phyloP scores from a whole-genome alignment of 2,329 filamentous ascomycete species.

The Fusarium sororula region DNA sequence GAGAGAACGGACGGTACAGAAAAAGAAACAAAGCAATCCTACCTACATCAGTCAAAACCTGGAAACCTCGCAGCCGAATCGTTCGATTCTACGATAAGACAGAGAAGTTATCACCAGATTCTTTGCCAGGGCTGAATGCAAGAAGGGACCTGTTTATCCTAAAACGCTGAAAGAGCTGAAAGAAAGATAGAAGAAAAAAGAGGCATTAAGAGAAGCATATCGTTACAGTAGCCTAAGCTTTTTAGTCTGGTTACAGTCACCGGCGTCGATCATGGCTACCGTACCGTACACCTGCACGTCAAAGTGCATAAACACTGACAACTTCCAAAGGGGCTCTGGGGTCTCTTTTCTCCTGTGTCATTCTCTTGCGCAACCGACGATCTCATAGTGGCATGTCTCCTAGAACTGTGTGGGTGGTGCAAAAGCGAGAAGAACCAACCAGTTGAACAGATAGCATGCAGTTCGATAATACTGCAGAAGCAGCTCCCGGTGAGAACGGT shows the following conservation, averaged over 20 bases:
- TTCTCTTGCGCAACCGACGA: conserved; percentile 4
- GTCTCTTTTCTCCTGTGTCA: conserved; percentile 12
- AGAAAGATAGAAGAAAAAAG: neutral
- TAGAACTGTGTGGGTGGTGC: conserved; percentile 9
- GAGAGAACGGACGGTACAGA: neutral
- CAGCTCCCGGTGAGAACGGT: conserved; percentile 34
- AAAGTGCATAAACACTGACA: neutral
- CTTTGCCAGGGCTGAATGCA: conserved; percentile 2
- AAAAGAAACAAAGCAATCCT: neutral
- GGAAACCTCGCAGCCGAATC: conserved; percentile 11
- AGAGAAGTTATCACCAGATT: neutral
- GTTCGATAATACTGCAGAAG: conserved; percentile 16
- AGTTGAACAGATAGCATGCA: neutral
- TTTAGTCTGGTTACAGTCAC: conserved; percentile 7
- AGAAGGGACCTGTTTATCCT: conserved; percentile 13
- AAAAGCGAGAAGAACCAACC: neutral
- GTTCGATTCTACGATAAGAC: conserved; percentile 12
- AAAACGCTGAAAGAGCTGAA: neutral
- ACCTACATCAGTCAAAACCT: neutral
- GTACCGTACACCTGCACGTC: neutral
- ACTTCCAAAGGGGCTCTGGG: neutral
- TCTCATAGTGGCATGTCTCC: conserved; percentile 19
- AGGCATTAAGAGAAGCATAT: neutral
- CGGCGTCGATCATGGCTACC: conserved; percentile 22
- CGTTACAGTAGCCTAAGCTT: conserved; percentile 1